Conservation (phyloP, 202 grass and related monocot genomes). For the Panicum virgatum region DNA sequence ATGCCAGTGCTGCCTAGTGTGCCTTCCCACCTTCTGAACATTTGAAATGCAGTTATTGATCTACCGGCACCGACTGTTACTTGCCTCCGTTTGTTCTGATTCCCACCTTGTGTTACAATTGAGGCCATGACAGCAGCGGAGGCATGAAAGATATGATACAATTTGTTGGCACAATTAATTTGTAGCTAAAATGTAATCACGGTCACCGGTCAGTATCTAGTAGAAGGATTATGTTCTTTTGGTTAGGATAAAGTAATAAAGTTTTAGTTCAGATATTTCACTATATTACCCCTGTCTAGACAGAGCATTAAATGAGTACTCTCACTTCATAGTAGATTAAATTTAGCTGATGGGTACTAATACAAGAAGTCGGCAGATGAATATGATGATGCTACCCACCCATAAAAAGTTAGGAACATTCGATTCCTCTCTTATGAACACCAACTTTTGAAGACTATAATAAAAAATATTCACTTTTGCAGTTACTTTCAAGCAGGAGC, state of each 20-base stretch:
- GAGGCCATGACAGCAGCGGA: too few relatives aligned
- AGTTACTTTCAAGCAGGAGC: background rate
- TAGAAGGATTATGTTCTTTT: background rate
- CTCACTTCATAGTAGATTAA: background rate
- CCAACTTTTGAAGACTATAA: constrained; percentile 4
- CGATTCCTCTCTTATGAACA: constrained; percentile 5
- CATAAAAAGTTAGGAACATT: background rate
- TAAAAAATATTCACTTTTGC: constrained; percentile 19
- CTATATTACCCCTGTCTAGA: background rate
- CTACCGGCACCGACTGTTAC: background rate
- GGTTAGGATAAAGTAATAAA: background rate
- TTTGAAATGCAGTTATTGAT: background rate
- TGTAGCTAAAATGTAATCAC: background rate
- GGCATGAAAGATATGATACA: background rate
- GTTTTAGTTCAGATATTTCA: background rate
- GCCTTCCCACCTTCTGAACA: background rate
- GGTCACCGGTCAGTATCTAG: too few relatives aligned
- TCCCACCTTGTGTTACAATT: background rate
- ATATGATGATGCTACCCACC: constrained; percentile 17
- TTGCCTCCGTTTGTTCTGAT: background rate
- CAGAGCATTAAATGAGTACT: background rate
- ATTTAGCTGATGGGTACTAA: background rate
- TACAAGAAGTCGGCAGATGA: background rate
- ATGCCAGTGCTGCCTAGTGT: background rate
- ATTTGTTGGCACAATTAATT: background rate